These are phyloP conservation scores for Trichoderma reesei DNA, from an alignment of 495 filamentous ascomycete species.

Conservation along the genomic window DNA sequence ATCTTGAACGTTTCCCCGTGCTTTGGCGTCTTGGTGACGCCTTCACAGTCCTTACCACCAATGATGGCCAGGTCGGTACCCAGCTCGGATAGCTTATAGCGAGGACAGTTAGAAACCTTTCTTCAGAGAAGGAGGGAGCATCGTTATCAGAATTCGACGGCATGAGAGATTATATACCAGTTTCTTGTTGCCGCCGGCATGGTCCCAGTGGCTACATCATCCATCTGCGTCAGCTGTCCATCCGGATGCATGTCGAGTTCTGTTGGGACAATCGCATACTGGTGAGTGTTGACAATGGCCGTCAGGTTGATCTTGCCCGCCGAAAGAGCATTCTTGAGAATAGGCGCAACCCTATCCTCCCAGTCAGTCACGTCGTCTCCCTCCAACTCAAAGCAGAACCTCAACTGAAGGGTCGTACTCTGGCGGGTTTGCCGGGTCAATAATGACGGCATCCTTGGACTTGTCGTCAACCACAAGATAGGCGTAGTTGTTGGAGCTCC, in stretches of 20 bases:
- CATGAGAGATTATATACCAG: constrained; percentile 51
- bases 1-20: constrained; percentile 75
- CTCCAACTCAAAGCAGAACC: neutral
- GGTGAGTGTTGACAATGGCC: constrained; percentile 92
- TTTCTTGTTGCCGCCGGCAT: constrained; percentile 83
- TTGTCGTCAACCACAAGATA: constrained; percentile 90
- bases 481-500: constrained; percentile 88
- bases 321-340: constrained; percentile 62
- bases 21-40: constrained; percentile 61
- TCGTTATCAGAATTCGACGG: too few species aligned
- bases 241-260: neutral
- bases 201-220: constrained; percentile 71
- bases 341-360: constrained; percentile 60
- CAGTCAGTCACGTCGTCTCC: constrained; percentile 5
- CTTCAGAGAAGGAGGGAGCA: constrained; percentile 14
- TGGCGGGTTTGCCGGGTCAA: constrained; percentile 85
- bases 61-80: constrained; percentile 56
- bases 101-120: neutral
- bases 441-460: constrained; percentile 79
- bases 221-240: neutral
- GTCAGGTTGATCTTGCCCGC: constrained; percentile 69
- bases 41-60: constrained; percentile 78
- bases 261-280: constrained; percentile 50
- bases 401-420: constrained; percentile 53
- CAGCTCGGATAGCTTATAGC: constrained; percentile 57